These are phyloP conservation scores for Terfezia claveryi DNA, from an alignment of 495 filamentous ascomycete species.

Conservation along the genomic window DNA sequence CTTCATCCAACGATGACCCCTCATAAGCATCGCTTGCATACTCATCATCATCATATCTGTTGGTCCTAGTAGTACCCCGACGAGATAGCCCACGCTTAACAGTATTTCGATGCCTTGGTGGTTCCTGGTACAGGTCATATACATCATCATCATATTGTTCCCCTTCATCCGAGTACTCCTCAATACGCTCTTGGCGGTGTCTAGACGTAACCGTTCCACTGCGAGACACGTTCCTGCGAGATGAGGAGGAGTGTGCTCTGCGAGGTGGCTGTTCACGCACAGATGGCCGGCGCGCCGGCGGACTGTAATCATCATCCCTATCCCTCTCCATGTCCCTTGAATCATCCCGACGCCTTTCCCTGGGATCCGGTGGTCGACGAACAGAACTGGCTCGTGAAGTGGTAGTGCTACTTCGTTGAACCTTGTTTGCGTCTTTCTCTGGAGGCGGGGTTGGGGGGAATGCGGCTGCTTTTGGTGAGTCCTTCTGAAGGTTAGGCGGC, in stretches of 20 bases:
- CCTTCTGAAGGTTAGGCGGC: slow-evolving; percentile 9
- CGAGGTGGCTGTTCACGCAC: slow-evolving; percentile 23
- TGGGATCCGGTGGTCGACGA: neutral
- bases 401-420: neutral
- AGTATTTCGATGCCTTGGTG: slow-evolving; percentile 16
- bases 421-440: slow-evolving; percentile 35
- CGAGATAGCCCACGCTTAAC: slow-evolving; percentile 11
- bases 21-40: slow-evolving; percentile 47
- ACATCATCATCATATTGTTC: slow-evolving; percentile 43
- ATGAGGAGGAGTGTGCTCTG: slow-evolving; percentile 24
- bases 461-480: neutral
- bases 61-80: slow-evolving; percentile 25
- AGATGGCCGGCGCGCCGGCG: slow-evolving; percentile 8
- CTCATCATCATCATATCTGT: slow-evolving; percentile 51
- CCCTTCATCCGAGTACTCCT: slow-evolving; percentile 27
- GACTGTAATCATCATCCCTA: slow-evolving; percentile 7
- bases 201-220: slow-evolving; percentile 20
- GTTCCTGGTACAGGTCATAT: slow-evolving; percentile 41
- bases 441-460: slow-evolving; percentile 95
- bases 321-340: slow-evolving; percentile 12
- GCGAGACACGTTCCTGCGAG: slow-evolving; percentile 17
- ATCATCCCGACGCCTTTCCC: slow-evolving; percentile 10
- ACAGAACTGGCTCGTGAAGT: neutral
- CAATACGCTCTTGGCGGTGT: slow-evolving; percentile 15
- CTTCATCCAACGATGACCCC: slow-evolving; percentile 43